Percentiles rank a stretch among this genome's conserved stretches.
Conservation (phyloP, 805 yeast species). For the Lipomyces oligophaga region DNA sequence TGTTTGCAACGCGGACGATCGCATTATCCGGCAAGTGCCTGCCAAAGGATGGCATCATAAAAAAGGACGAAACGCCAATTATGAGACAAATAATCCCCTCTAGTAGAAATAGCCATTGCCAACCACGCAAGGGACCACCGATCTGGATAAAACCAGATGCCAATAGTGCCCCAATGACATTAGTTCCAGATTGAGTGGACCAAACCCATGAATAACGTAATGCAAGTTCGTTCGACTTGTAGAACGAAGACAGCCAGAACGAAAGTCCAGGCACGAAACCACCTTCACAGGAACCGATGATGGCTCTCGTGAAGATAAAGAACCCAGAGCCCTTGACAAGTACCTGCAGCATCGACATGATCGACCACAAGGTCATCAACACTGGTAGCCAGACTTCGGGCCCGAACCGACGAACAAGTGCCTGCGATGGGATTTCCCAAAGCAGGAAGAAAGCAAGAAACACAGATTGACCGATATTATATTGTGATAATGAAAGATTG, state of each 20-base stretch:
- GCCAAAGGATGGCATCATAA: conserved; percentile 29
- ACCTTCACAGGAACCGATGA: conserved; percentile 60
- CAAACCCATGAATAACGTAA: conserved; percentile 58
- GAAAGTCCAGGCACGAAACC: conserved; percentile 66
- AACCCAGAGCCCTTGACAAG: conserved; percentile 38
- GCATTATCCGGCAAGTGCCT: no score
- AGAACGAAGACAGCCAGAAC: conserved; percentile 64
- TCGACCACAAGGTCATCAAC: conserved; percentile 52
- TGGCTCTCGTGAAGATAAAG: conserved; percentile 48
- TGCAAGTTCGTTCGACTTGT: conserved; percentile 55
- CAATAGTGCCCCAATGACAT: conserved; percentile 46
- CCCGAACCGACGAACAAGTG: conserved; percentile 55
- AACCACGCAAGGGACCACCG: conserved; percentile 43
- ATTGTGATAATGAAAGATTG: conserved; percentile 41
- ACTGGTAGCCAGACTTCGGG: conserved; percentile 58
- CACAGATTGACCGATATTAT: conserved; percentile 57
- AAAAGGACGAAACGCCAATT: conserved; percentile 50
- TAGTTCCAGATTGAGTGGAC: conserved; percentile 51
- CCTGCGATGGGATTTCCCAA: conserved; percentile 43
- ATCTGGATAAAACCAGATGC: conserved; percentile 55
- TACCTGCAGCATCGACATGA: conserved; percentile 53
- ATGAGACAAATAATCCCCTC: conserved; percentile 52
- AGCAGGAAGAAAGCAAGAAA: conserved; percentile 49
- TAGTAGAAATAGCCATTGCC: conserved; percentile 65
- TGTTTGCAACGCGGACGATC: conserved; percentile 15